Base-by-base conservation (phyloP, 148 eudicot species). In the Amaranthus cruentus region DNA sequence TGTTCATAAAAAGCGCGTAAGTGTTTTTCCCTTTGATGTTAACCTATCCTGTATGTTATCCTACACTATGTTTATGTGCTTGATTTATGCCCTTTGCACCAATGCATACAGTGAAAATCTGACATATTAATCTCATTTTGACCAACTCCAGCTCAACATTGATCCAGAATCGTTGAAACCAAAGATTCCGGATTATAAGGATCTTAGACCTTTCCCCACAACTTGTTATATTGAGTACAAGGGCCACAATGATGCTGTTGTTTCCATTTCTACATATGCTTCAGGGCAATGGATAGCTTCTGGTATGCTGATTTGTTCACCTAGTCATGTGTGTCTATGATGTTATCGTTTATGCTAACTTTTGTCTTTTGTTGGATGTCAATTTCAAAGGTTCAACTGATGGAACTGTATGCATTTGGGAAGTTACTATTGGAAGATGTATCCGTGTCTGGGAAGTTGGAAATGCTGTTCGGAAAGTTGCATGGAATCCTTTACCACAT, bases 241-340 rank as follows among this genome's bases (percentile, higher is more conserved):
- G 80, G 99, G 99, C 80, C 99, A 95, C 84, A 79, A 58, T 70
- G 94, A 80, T 68, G 91, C 99, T 51, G 97, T 95, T 62, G 72
- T 77, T 67, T 90, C 97, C 59, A 92, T 95, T 77, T 87, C 92
- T 15, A 85, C 90, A 2, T 97, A 95, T 46, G 15, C 86, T 76
- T 87, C 97, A 4, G 99, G 97, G 51, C 92, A 92, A 79, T 92
- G 93, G 91, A 82, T 95, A 80, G 99, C 99, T 83, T 95, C 99
- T 77, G 98, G 98, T 95, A 63, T 58, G 87, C 61, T 49, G 65
- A 7, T 77, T 50, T 18, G 15, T 58, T 76, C 44, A 49, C 7
- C 6, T 10, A 38, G 28, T 28, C 9, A 6, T 67, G 14, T 67
- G 52, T 50, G 11, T 60, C 18, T 48, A 50, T 62, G 58, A 3